A percentile compares a stretch with the other conserved stretches of the same genome.
These are phyloP conservation scores for Curvularia hawaiiensis DNA, from an alignment of 2,329 filamentous ascomycete genomes.

Conservation along the genomic window DNA sequence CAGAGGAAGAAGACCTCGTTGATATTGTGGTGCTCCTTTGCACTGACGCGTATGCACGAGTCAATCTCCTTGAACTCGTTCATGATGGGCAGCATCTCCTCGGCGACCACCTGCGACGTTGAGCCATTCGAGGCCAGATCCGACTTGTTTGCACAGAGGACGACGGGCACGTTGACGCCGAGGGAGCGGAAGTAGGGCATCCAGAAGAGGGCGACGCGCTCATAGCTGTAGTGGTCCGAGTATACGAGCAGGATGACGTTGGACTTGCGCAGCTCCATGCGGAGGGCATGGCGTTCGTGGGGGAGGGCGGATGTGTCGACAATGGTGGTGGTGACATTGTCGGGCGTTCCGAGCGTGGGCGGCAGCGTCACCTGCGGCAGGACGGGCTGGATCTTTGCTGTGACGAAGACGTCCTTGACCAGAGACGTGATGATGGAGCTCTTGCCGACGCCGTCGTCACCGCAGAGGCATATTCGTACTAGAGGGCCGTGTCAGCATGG, in stretches of 20 bases:
- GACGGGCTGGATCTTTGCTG: constrained; percentile 91
- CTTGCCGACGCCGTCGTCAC: constrained; percentile 74
- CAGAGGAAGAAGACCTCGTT: constrained; percentile 96
- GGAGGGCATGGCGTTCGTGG: constrained; percentile 86
- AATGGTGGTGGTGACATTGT: constrained; percentile 96
- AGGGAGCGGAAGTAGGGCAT: constrained; percentile 97
- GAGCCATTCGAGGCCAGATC: constrained; percentile 77
- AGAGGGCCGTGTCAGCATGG: constrained; percentile 11
- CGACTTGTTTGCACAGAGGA: constrained; percentile 97
- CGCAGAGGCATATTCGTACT: constrained; percentile 95
- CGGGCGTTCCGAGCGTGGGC: constrained; percentile 87
- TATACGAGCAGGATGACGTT: constrained; percentile 98
- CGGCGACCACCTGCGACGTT: constrained; percentile 85
- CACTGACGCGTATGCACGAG: constrained; percentile 93
- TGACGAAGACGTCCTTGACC: constrained; percentile 96
- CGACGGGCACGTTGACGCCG: constrained; percentile 97
- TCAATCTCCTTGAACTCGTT: constrained; percentile 98
- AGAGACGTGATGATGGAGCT: constrained; percentile 80
- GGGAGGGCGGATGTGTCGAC: constrained; percentile 96
- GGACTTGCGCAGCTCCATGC: constrained; percentile 93
- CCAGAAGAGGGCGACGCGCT: constrained; percentile 96
- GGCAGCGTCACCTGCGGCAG: constrained; percentile 95
- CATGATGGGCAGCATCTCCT: constrained; percentile 99
- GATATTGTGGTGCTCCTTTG: constrained; percentile 88
- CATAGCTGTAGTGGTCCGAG: constrained; percentile 98